Base-by-base conservation (phyloP, 73 alveolate species). In the Urostyla sp. region DNA sequence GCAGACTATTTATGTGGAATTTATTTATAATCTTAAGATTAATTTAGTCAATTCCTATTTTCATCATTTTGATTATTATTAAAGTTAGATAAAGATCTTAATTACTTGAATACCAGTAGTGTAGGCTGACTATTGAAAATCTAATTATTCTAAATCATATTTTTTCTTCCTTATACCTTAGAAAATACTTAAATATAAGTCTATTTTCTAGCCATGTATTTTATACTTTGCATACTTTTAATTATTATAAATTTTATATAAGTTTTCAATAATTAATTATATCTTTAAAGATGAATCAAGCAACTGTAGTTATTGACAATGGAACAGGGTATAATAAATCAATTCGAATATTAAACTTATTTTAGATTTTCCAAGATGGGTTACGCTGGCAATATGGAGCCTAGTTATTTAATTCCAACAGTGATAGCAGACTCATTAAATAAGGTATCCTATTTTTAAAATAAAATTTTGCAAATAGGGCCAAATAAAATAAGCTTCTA, bases 301-400 rank as follows among this genome's bases (percentile, higher is more conserved):
- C 96, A 11, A 95, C 94, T 35, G 95, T 94, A 26, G 97, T 95
- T 34, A 92, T 95, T 63, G 99, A 95, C 89, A 93, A 93, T 72
- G 99, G 99, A 24, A 89, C 98, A 16, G 99, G 99, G 54, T 80
- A 66, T 30, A 72, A n/a, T n/a, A n/a, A n/a, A n/a, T n/a, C n/a
- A n/a, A n/a, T 23, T 52, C 11, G 7, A 11, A 21, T 6, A 13
- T 7, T 18, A 5, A 59, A 28, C 7, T 13, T 55, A 16, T 59
- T 52, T 11, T 96, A 72, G 77, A 94, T n/a, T n/a, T n/a, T n/a
- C 99, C 67, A 97, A 97, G 89, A 91, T 97, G 98, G 99, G 99
- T 2, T 94, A 94, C 79, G 97, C 99, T 13, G 99, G 99, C 28
- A 97, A 97, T 73, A 87, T 94, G 92, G 98, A 97, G 46, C 99